These are phyloP conservation scores for Chlorella sp. DNA, from an alignment of 139 green algal species.

Conservation along the genomic window DNA sequence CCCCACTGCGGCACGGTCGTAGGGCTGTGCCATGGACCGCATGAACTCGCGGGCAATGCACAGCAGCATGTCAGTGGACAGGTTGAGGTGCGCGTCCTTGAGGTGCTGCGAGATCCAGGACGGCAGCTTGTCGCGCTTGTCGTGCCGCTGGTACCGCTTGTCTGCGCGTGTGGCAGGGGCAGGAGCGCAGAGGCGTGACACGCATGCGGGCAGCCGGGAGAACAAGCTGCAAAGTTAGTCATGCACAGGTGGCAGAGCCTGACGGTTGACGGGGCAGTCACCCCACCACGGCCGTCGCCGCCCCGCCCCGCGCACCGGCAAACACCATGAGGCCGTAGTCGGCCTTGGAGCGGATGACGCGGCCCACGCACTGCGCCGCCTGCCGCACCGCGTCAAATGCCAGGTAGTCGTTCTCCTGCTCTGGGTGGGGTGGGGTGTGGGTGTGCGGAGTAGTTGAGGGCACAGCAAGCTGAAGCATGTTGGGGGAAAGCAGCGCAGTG, in stretches of 20 bases:
- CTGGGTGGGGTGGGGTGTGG: too few species aligned
- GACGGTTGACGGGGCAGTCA: too few species aligned
- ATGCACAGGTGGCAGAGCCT: too few species aligned
- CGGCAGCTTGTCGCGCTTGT: conserved; percentile 98
- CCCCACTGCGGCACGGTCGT: conserved; percentile 67
- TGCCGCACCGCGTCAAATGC: conserved; percentile 98
- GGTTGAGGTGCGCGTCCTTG: conserved; percentile 93
- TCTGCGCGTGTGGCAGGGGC: conserved; percentile 41
- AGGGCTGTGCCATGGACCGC: conserved; percentile 93
- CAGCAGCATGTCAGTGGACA: conserved; percentile 96
- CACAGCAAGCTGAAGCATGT: too few species aligned
- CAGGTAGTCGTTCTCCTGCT: conserved; percentile 92
- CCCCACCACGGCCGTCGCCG: too few species aligned
- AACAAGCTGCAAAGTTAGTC: too few species aligned
- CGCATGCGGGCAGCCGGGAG: too few species aligned
- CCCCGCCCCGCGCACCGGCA: conserved; percentile 20
- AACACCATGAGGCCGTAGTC: conserved; percentile 85
- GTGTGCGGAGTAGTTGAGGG: too few species aligned
- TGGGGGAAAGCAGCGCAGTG: too few species aligned
- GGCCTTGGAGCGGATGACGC: conserved; percentile 98
- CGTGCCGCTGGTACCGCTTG: conserved; percentile 92
- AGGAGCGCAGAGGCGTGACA: background rate
- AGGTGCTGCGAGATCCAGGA: conserved; percentile 95
- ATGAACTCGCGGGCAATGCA: conserved; percentile 94
- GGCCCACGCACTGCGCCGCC: conserved; percentile 97